Conservation (phyloP, 805 yeast genomes). For the Komagataella phaffii region DNA sequence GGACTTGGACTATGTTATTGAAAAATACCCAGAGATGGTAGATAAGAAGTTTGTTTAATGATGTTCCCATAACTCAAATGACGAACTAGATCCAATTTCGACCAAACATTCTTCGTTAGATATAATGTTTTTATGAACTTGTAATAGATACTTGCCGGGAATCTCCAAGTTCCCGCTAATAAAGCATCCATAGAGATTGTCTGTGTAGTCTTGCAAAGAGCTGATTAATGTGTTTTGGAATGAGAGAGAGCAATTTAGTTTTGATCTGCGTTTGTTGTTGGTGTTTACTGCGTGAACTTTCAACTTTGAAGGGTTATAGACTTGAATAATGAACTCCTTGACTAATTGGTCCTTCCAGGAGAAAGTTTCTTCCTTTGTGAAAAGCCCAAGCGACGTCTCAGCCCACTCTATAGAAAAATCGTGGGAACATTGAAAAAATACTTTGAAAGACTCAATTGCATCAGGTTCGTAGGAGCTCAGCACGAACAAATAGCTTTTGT, state of each 20-base stretch:
- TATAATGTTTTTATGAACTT: background rate
- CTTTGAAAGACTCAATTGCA: background rate
- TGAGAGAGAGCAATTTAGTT: background rate
- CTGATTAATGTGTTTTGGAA: background rate
- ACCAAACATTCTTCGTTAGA: background rate
- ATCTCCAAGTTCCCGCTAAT: background rate
- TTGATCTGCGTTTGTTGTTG: background rate
- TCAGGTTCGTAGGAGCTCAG: background rate
- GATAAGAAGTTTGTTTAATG: constrained; percentile 1
- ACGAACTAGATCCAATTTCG: background rate
- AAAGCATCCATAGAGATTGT: background rate
- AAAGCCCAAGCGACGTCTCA: background rate
- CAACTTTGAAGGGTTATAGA: background rate
- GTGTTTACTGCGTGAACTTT: background rate
- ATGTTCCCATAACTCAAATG: background rate
- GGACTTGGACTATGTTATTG: constrained; percentile 4
- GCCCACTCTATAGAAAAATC: background rate
- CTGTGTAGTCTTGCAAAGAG: background rate
- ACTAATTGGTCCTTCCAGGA: background rate
- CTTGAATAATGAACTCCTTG: background rate
- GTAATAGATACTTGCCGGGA: background rate
- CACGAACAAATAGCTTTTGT: background rate
- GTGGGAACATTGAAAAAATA: background rate
- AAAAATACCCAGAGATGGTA: constrained; percentile 4
- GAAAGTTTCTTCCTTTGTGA: background rate